These are phyloP conservation scores for Heterococcus sp. DNA, from an alignment of 108 stramenopile genomes.

Conservation along the genomic window DNA sequence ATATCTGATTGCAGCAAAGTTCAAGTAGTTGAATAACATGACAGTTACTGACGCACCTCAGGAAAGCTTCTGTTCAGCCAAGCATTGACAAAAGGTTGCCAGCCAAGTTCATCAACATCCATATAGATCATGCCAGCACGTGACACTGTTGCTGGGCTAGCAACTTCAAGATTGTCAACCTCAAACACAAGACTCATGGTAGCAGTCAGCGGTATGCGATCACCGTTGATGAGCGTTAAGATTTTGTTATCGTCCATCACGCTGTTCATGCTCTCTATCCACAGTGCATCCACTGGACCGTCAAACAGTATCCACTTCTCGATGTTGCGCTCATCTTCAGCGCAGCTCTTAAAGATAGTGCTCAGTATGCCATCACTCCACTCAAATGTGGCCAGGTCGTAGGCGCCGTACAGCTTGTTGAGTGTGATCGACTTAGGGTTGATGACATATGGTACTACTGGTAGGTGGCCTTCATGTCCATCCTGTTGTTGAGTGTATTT, in stretches of 20 bases:
- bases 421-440: slow-evolving; percentile 64
- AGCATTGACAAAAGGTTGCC: slow-evolving; percentile 46
- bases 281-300: slow-evolving; percentile 68
- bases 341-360: slow-evolving; percentile 63
- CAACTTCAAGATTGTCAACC: slow-evolving; percentile 65
- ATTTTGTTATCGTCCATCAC: slow-evolving; percentile 76
- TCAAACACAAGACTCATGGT: slow-evolving; percentile 66
- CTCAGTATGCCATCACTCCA: slow-evolving; percentile 69
- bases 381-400: slow-evolving; percentile 64
- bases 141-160: slow-evolving; percentile 66
- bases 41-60: not conserved
- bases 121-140: slow-evolving; percentile 72
- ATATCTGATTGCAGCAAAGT: no score
- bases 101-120: slow-evolving; percentile 62
- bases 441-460: slow-evolving; percentile 49
- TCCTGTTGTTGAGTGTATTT: no score
- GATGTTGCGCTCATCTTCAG: slow-evolving; percentile 58
- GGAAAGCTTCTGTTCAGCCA: slow-evolving; percentile 53
- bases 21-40: not conserved
- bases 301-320: slow-evolving; percentile 71
- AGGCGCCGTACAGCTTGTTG: slow-evolving; percentile 68
- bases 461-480: slow-evolving; percentile 41
- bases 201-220: slow-evolving; percentile 63
- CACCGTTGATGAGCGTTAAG: slow-evolving; percentile 72
- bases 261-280: slow-evolving; percentile 71